These are phyloP conservation scores for Trifolium pratense DNA, from an alignment of 306 rosid genomes.

Conservation along the genomic window DNA sequence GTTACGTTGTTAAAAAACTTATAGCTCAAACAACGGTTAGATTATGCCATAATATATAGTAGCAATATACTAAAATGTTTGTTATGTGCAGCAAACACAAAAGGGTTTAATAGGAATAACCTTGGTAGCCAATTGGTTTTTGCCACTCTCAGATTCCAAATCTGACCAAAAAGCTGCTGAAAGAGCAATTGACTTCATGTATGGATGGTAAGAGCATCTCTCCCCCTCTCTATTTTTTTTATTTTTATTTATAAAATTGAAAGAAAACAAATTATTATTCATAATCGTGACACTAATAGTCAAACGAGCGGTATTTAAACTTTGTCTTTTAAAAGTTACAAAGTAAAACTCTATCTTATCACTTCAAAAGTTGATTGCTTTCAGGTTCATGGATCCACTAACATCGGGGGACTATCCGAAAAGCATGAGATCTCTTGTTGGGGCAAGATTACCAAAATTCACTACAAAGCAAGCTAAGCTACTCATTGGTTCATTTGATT, in stretches of 20 bases:
- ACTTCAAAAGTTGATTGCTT: not conserved
- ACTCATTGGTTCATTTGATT: slow-evolving; percentile 62
- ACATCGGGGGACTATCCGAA: slow-evolving; percentile 64
- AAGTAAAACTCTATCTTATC: too few relatives aligned
- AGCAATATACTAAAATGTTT: not conserved
- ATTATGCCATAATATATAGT: not conserved
- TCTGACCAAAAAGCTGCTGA: slow-evolving; percentile 38
- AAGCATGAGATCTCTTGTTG: slow-evolving; percentile 53
- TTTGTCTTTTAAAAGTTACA: too few relatives aligned
- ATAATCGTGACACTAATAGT: too few relatives aligned
- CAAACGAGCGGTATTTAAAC: too few relatives aligned
- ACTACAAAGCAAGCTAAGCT: slow-evolving; percentile 38
- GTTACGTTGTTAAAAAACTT: not conserved
- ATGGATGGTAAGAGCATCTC: slow-evolving; percentile 53
- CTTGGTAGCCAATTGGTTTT: slow-evolving; percentile 41
- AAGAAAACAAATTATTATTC: too few relatives aligned
- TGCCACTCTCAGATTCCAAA: slow-evolving; percentile 40
- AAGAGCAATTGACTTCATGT: slow-evolving; percentile 52
- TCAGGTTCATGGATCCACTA: slow-evolving; percentile 66
- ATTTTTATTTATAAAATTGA: not conserved
- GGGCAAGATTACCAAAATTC: slow-evolving; percentile 58
- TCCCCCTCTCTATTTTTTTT: not conserved
- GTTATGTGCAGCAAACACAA: slow-evolving; percentile 44
- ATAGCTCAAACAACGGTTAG: too few relatives aligned
- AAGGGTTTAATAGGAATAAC: slow-evolving; percentile 60